Conservation (phyloP, 2,329 filamentous ascomycete genomes). For the Ascochyta fabae region DNA sequence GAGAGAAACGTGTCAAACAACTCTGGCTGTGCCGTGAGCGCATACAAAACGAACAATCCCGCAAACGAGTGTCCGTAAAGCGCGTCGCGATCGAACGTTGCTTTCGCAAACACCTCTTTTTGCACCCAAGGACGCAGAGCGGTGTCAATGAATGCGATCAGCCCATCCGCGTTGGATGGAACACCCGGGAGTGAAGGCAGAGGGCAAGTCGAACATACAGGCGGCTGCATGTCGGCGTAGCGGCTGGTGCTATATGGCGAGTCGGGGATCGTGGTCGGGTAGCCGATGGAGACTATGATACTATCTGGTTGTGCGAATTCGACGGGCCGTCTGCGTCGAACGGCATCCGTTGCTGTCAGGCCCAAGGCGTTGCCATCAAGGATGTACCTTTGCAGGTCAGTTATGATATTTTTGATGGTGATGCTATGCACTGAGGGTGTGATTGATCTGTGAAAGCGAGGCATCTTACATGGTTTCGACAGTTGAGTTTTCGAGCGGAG, state of each 20-base stretch:
- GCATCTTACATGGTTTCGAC: constrained; percentile 41
- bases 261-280: constrained; percentile 36
- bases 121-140: constrained; percentile 48
- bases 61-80: constrained; percentile 60
- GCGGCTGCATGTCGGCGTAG: constrained; percentile 39
- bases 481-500: constrained; percentile 25
- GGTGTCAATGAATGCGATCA: constrained; percentile 54
- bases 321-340: constrained; percentile 39
- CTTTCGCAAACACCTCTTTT: constrained; percentile 37
- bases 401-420: neutral
- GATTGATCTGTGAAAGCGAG: too few relatives aligned
- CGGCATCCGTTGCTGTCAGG: constrained; percentile 37
- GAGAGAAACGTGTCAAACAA: constrained; percentile 56
- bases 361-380: constrained; percentile 43
- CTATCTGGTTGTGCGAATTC: constrained; percentile 40
- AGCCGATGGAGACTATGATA: constrained; percentile 42
- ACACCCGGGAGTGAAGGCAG: constrained; percentile 38
- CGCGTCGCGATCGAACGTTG: constrained; percentile 49
- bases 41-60: constrained; percentile 56
- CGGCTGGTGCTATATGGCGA: constrained; percentile 38
- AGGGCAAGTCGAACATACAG: constrained; percentile 39
- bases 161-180: constrained; percentile 54
- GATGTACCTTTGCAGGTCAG: constrained; percentile 31
- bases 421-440: neutral
- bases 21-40: constrained; percentile 50